phyloP scores from a whole-genome alignment of 106 monocot genomes.

The Acorus calamus region DNA sequence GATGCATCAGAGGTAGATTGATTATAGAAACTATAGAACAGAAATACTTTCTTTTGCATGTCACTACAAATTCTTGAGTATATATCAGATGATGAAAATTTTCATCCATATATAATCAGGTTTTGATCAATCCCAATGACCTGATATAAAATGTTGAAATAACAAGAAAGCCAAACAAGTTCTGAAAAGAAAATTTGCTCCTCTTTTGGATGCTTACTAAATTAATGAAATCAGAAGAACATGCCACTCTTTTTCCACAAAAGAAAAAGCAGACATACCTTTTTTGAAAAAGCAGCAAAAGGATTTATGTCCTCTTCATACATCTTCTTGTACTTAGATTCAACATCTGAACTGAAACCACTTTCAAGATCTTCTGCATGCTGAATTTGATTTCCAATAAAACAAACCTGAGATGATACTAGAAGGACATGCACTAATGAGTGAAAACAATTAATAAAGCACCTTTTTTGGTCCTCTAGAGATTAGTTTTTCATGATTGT shows the following conservation, averaged over 20 bases:
- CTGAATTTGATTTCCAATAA: slow-evolving; percentile 28
- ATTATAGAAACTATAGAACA: too few species aligned
- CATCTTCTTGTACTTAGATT: slow-evolving; percentile 97
- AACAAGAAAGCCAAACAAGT: too few species aligned
- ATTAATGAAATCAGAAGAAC: neutral
- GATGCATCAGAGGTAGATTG: too few species aligned
- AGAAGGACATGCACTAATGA: neutral
- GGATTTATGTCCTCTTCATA: slow-evolving; percentile 99
- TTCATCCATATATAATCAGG: too few species aligned
- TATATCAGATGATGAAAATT: too few species aligned
- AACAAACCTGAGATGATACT: neutral
- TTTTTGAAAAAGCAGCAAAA: slow-evolving; percentile 98
- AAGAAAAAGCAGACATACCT: slow-evolving; percentile 29
- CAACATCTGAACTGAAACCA: slow-evolving; percentile 86
- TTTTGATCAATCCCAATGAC: too few species aligned
- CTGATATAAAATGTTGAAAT: too few species aligned
- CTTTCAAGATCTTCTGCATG: slow-evolving; percentile 95
- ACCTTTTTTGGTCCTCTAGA: slow-evolving; percentile 97
- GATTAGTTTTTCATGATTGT: slow-evolving; percentile 83
- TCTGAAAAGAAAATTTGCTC: too few species aligned
- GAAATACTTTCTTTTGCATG: too few species aligned
- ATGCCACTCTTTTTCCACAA: neutral
- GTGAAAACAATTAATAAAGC: neutral
- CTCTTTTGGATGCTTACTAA: neutral
- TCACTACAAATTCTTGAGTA: too few species aligned